Evolutionary conservation across 2,329 filamentous ascomycete genomes (phyloP).

Genomic region (Dactylellina sp.): DNA sequence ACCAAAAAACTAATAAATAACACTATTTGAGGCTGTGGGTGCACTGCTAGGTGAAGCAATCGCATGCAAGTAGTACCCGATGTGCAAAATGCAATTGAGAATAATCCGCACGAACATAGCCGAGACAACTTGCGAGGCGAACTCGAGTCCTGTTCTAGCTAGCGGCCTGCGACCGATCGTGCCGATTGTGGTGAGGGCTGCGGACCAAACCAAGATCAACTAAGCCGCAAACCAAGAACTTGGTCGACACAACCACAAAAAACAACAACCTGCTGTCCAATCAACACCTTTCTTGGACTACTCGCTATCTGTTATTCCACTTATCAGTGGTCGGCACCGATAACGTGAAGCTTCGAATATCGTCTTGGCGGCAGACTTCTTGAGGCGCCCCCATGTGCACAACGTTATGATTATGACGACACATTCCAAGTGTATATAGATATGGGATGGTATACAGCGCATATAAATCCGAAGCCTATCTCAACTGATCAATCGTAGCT

Average conservation of each 20-base stretch:
- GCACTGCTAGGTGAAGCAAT: too few relatives aligned
- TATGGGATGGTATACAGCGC: neutral
- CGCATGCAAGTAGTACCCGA: too few relatives aligned
- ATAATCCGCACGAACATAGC: too few relatives aligned
- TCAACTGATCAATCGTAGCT: too few relatives aligned
- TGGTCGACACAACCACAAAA: neutral
- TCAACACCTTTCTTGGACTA: too few relatives aligned
- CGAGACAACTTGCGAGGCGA: slow-evolving; percentile 1
- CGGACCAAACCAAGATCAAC: neutral
- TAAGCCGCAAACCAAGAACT: neutral
- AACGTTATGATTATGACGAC: neutral
- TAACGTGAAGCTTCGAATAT: neutral
- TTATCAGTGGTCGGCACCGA: neutral
- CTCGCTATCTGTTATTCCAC: neutral
- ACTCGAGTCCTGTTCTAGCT: neutral
- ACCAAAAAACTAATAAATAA: too few relatives aligned
- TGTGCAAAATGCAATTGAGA: too few relatives aligned
- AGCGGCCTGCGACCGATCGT: neutral
- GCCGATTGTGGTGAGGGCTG: neutral
- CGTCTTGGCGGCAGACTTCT: neutral
- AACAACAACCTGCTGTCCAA: neutral
- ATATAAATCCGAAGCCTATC: neutral
- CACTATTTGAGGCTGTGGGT: too few relatives aligned
- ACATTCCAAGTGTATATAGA: neutral
- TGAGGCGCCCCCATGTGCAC: neutral